Evolutionary conservation across 495 filamentous ascomycete genomes (phyloP), one percentile per base, ranked within the genome.

Genomic region (Lophium mytilinum): DNA sequence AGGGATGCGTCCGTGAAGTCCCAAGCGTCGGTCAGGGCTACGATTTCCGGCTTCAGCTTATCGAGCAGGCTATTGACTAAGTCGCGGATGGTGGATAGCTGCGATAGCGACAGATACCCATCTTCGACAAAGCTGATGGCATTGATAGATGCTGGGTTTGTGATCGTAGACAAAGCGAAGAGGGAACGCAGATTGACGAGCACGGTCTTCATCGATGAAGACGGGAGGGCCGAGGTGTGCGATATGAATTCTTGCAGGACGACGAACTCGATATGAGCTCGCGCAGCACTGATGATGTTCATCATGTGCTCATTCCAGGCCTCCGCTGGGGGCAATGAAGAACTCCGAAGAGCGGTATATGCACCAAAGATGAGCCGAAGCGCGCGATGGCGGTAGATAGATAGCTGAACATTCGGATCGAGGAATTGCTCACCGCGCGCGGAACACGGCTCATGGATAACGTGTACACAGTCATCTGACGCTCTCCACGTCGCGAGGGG

Each of bases 11-110:
- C 66, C 3, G 62, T 64, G 41, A 69, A 69, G 39, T 61, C 63
- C 68, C 68, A 71, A 9, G 68, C 66, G 60, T 71, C 68, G 3
- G 65, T 68, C 55, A 71, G 40, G 3, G 60, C 68, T 30, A 67
- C 34, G 7, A 57, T 56, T 17, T 71, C 58, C 9, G 60, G 62
- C 4, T 56, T 21, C 3, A 71, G 52, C 11, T 56, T 12, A 9
- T 59, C 58, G 1, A 69, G 42, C 1, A 68, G 53, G 19, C 47
- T 40, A 24, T 61, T 60, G 8, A 64, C 58, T 4, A 55, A 39
- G 1, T 41, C 30, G 0, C 54, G 50, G 17, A 68, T 66, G 7
- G 49, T 55, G 12, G 60, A 43, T 0, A 65, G 19, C 37, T 63
- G 59, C 0, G 37, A 0, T 0, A 33, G 14, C 19, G 53, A 58